Evolutionary conservation across 441 rosid genomes (phyloP), one percentile per base, ranked within the genome.

Genomic region (Populus hybrid): DNA sequence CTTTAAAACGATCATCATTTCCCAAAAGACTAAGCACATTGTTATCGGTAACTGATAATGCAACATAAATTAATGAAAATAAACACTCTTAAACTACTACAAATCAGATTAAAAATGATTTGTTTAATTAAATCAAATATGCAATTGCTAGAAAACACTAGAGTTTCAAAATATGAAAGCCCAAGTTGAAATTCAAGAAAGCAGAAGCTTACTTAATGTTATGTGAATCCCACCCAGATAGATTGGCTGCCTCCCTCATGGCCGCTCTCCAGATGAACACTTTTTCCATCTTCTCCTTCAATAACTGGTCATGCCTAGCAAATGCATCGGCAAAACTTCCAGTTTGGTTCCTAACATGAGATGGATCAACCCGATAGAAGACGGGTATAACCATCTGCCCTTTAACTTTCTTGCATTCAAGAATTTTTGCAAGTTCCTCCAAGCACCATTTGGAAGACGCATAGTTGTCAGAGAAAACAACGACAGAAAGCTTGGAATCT

Each of bases 381-480:
- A 79, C 72, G 0, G 82, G 78, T 18, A 69, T 23, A 34, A 74
- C 75, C 38, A 74, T 10, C 10, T 6, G 75, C 3, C 78, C 75
- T 5, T 32, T 20, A 10, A 10, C 9, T 11, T 64, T 40, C 72
- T 10, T 70, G 61, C 67, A 75, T 26, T 79, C 72, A 64, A 79
- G 67, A n/a, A 79, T 74, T 24, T 73, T 69, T 20, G 1, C 68
- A 0, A 75, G 75, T 34, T 79, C 82, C 10, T 65, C 32, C 32
- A 30, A 30, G 32, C 32, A 30, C 32, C 32, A 30, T 30, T 30
- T 30, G 32, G 32, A 30, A 16, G 54, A 46, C 11, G 12, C 76
- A 28, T 59, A 32, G n/a, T 73, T 3, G 0, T 73, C 8, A 0
- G 69, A 73, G 20, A 73, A 61, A 34, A 73, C 21, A 0, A 73